Conservation (phyloP, 1,284 basidiomycete genomes). For the Cystobasidiaceae sp. region DNA sequence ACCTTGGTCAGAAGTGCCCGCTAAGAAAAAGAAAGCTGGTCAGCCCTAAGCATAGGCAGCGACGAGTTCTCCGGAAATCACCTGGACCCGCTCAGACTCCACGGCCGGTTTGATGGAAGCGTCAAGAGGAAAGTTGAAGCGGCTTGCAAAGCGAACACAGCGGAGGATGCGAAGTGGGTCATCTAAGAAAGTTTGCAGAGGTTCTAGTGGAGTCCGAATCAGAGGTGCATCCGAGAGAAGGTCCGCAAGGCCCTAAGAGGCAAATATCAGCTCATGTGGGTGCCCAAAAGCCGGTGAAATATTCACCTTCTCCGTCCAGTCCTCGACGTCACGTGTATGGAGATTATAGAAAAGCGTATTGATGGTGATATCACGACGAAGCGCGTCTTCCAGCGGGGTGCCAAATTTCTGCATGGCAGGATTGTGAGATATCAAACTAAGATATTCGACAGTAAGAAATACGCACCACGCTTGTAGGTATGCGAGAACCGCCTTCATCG, state of each 20-base stretch:
- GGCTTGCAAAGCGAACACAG: conserved; percentile 83
- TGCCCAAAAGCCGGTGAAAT: too few species aligned
- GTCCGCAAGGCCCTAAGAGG: conserved; percentile 69
- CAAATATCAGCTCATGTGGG: conserved; percentile 55
- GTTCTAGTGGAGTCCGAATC: conserved; percentile 83
- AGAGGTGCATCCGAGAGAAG: conserved; percentile 59
- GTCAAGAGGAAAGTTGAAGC: conserved; percentile 80
- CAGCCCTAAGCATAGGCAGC: too few species aligned
- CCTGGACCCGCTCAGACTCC: conserved; percentile 64
- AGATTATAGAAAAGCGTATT: conserved; percentile 97
- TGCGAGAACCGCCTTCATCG: conserved; percentile 59
- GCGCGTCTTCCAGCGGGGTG: conserved; percentile 85
- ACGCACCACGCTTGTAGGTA: conserved; percentile 71
- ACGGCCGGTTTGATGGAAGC: conserved; percentile 64
- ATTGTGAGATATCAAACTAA: background rate
- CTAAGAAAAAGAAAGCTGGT: conserved; percentile 48
- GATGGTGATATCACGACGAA: conserved; percentile 88
- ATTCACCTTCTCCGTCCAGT: conserved; percentile 70
- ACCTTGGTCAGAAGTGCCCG: conserved; percentile 70
- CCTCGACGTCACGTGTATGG: conserved; percentile 81
- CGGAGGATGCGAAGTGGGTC: conserved; percentile 89
- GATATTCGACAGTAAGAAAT: background rate
- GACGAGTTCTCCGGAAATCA: too few species aligned
- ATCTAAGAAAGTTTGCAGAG: conserved; percentile 83
- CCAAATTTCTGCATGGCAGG: conserved; percentile 65